phyloP scores from a whole-genome alignment of 108 stramenopile genomes.

The Fistulifera solaris region DNA sequence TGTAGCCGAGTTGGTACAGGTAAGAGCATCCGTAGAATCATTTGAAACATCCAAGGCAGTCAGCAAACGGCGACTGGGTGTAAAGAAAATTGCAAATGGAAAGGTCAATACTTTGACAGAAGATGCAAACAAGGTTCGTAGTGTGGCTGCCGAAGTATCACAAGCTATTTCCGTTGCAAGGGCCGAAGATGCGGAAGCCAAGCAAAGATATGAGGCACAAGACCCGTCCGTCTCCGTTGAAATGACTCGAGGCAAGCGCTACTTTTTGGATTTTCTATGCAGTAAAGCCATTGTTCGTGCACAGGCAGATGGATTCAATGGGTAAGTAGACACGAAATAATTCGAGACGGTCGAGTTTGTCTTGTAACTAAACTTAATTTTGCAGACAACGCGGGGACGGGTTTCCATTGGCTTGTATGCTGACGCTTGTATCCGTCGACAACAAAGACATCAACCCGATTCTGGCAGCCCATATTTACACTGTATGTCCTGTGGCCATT shows the following conservation, averaged over 20 bases:
- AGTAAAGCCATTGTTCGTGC: slow-evolving; percentile 63
- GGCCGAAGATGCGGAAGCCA: slow-evolving; percentile 40
- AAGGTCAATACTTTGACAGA: slow-evolving; percentile 75
- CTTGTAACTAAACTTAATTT: not conserved
- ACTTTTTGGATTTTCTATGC: slow-evolving; percentile 68
- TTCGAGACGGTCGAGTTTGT: not conserved
- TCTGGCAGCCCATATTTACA: slow-evolving; percentile 74
- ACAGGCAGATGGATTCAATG: slow-evolving; percentile 82
- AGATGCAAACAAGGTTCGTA: slow-evolving; percentile 46
- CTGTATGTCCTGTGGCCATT: slow-evolving; percentile 73
- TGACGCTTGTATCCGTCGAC: slow-evolving; percentile 48
- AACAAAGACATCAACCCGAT: slow-evolving; percentile 48
- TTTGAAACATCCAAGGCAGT: slow-evolving; percentile 57
- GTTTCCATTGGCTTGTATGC: slow-evolving; percentile 67
- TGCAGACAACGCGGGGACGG: slow-evolving; percentile 65
- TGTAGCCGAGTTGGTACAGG: slow-evolving; percentile 31
- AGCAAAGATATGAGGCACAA: slow-evolving; percentile 17
- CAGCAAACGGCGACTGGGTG: slow-evolving; percentile 45
- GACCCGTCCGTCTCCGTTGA: slow-evolving; percentile 26
- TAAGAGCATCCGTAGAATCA: slow-evolving; percentile 38
- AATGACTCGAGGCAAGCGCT: slow-evolving; percentile 59
- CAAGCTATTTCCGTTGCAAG: slow-evolving; percentile 34
- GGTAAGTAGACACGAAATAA: slow-evolving; percentile 10
- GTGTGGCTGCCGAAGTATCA: slow-evolving; percentile 47
- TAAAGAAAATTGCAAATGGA: slow-evolving; percentile 78